These are phyloP conservation scores for Aspergillus spinulosporus DNA, from an alignment of 2,329 filamentous ascomycete species.

Conservation along the genomic window DNA sequence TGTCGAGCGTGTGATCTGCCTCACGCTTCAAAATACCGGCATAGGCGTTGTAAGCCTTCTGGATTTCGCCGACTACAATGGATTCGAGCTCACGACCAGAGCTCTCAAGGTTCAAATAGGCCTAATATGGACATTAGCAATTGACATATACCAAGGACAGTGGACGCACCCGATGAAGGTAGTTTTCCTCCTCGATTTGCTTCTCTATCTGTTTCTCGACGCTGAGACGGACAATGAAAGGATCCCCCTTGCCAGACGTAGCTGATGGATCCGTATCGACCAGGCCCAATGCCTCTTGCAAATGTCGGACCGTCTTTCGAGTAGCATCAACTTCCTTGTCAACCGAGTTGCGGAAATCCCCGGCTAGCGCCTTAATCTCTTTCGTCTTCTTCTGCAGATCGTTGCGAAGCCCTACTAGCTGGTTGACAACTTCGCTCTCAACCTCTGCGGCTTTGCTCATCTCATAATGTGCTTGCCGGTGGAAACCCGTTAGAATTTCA, in stretches of 20 bases:
- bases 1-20: conserved; percentile 74
- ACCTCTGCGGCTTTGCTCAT: conserved; percentile 87
- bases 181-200: conserved; percentile 96
- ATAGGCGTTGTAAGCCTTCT: conserved; percentile 95
- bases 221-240: conserved; percentile 79
- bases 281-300: conserved; percentile 80
- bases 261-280: conserved; percentile 75
- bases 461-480: conserved; percentile 76
- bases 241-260: conserved; percentile 84
- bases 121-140: conserved; percentile 53
- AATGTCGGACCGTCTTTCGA: conserved; percentile 70
- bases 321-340: conserved; percentile 92
- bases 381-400: conserved; percentile 96
- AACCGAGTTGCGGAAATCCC: conserved; percentile 95
- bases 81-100: conserved; percentile 93
- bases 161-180: conserved; percentile 79
- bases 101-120: conserved; percentile 89
- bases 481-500: conserved; percentile 76
- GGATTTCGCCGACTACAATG: conserved; percentile 95
- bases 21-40: conserved; percentile 89
- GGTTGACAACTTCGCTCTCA: conserved; percentile 85
- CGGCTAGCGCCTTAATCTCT: conserved; percentile 89
- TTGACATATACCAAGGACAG: conserved; percentile 1
- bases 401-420: conserved; percentile 78
- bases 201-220: conserved; percentile 89